Evolutionary conservation across 1,139 yeast genomes (phyloP).

Genomic region (Pichia sp.): DNA sequence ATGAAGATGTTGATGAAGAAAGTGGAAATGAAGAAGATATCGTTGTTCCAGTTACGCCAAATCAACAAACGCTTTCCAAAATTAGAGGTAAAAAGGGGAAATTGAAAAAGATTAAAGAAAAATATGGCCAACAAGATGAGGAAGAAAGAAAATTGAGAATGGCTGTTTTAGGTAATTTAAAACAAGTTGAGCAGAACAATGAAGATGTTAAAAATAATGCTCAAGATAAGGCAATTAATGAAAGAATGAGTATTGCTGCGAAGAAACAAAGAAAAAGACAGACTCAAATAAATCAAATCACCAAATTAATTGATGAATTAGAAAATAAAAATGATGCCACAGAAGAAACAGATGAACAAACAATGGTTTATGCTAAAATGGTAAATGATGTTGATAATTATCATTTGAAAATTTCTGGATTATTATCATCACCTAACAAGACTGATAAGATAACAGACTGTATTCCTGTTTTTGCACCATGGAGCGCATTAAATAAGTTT

Average conservation of each 20-base stretch:
- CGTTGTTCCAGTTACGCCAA: constrained; percentile 11
- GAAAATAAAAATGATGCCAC: constrained; percentile 30
- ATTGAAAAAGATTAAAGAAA: constrained; percentile 71
- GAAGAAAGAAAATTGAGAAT: constrained; percentile 71
- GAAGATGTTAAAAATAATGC: constrained; percentile 19
- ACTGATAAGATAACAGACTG: constrained; percentile 48
- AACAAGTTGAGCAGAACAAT: constrained; percentile 43
- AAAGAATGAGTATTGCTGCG: constrained; percentile 29
- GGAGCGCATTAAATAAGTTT: constrained; percentile 69
- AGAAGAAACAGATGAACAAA: constrained; percentile 27
- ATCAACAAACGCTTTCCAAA: constrained; percentile 31
- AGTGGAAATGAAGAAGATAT: constrained; percentile 6
- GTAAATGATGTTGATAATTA: constrained; percentile 28
- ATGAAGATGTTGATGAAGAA: constrained; percentile 11
- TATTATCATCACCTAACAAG: constrained; percentile 38
- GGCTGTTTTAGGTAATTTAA: constrained; percentile 79
- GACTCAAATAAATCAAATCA: constrained; percentile 28
- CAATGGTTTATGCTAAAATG: constrained; percentile 29
- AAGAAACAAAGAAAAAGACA: constrained; percentile 27
- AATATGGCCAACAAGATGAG: constrained; percentile 89
- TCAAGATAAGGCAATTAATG: constrained; percentile 29
- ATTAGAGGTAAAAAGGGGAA: constrained; percentile 84
- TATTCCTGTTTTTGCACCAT: constrained; percentile 90
- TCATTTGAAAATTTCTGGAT: constrained; percentile 21
- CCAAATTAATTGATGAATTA: constrained; percentile 29